Evolutionary conservation across 169 alveolate genomes (phyloP), one percentile per base, ranked within the genome.

Genomic region (Eimeria praecox): DNA sequence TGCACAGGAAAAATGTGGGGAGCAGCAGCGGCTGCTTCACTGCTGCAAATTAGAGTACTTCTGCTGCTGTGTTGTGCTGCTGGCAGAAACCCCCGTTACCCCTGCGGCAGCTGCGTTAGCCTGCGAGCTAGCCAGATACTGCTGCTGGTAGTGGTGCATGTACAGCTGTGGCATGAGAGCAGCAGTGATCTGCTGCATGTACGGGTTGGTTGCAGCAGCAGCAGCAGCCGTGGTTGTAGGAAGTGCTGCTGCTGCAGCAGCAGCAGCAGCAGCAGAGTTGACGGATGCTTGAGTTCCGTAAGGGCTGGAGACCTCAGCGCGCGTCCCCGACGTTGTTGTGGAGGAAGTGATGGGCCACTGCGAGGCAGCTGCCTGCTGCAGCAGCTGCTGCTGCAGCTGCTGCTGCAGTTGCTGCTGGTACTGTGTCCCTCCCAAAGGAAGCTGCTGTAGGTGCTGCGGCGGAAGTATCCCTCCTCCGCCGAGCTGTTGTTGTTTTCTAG

Each of bases 71-170:
- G 75, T n/a, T 49, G 75, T 42, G 52, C 56, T n/a, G 52, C 35
- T 30, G n/a, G 92, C 56, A 44, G 83, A 27, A 20, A 75, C 64
- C 1, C 90, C 90, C 90, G 90, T 46, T n/a, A 71, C 88, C 30
- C 73, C 95, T 24, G 95, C 95, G 33, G 66, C 88, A 5, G 95
- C 89, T 4, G 95, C 95, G 56, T 73, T 90, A 3, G 82, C 78
- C 75, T 90, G 95, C 33, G 95, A 46, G 77, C 73, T 69, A 20
- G 95, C 88, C 73, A 90, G 40, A 35, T 69, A 90, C 59, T 90
- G 95, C 89, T 90, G 95, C 95, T 90, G 95, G 75, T 90, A 90
- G 38, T 90, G 95, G 52, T 90, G 95, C 88, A 90, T 71, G 56
- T 90, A 90, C 56, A 90, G 89, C 78, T 62, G 78, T 16, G 95